Evolutionary conservation across 371 early-diverging fungal genomes (phyloP).

Genomic region (Umbelopsis sp.): DNA sequence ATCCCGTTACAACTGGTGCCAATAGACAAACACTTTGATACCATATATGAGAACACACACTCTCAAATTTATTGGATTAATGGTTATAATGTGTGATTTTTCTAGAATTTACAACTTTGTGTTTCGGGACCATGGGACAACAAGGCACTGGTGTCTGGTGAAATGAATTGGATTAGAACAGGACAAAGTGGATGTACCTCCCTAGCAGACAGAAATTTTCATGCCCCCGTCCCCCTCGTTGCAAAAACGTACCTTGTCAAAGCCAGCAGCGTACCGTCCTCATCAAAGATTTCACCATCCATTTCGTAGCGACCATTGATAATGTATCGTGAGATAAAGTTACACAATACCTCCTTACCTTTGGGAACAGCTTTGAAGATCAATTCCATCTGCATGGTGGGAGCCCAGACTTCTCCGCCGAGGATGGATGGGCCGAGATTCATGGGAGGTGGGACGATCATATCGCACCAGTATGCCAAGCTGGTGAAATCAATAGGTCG

Average conservation of each 20-base stretch:
- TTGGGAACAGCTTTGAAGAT: slow-evolving; percentile 44
- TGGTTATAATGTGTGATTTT: too few species aligned
- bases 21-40: neutral
- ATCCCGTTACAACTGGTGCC: too few species aligned
- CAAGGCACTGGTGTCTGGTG: slow-evolving; percentile 20
- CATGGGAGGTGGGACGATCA: slow-evolving; percentile 44
- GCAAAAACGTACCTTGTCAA: slow-evolving; percentile 33
- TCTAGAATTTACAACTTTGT: slow-evolving; percentile 2
- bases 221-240: too few species aligned
- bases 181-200: neutral
- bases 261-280: slow-evolving; percentile 39
- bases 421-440: slow-evolving; percentile 33
- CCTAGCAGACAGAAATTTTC: too few species aligned
- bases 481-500: slow-evolving; percentile 44
- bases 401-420: slow-evolving; percentile 44
- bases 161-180: neutral
- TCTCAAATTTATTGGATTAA: too few species aligned
- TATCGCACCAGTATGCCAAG: slow-evolving; percentile 49
- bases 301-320: slow-evolving; percentile 48
- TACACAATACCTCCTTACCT: slow-evolving; percentile 32
- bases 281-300: slow-evolving; percentile 45
- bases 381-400: slow-evolving; percentile 52
- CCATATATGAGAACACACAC: neutral
- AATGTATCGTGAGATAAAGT: slow-evolving; percentile 41
- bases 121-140: slow-evolving; percentile 22